Conservation (phyloP, 192 early-diverging fungal genomes). For the Phycomyces nitens region DNA sequence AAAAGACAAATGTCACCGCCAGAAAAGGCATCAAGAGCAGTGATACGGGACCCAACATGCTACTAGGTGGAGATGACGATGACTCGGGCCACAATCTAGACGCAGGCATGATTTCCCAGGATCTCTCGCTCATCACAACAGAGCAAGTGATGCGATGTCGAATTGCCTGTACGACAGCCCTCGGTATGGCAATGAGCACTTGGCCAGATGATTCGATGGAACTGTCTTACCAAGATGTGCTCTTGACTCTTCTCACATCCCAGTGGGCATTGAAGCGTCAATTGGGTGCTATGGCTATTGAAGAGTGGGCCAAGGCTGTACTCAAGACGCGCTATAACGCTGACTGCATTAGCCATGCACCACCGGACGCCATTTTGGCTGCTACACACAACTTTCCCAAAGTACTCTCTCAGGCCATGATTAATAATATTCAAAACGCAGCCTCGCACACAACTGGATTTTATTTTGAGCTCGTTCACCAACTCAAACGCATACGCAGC, state of each 20-base stretch:
- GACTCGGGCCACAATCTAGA: slow-evolving; percentile 72
- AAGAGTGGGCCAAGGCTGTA: slow-evolving; percentile 73
- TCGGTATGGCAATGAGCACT: slow-evolving; percentile 69
- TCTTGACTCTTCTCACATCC: slow-evolving; percentile 63
- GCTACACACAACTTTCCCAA: slow-evolving; percentile 45
- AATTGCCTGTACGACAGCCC: slow-evolving; percentile 66
- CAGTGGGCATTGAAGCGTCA: slow-evolving; percentile 76
- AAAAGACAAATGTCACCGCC: slow-evolving; percentile 13
- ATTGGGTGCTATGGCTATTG: slow-evolving; percentile 69
- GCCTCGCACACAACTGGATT: slow-evolving; percentile 40
- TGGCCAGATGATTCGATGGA: slow-evolving; percentile 54
- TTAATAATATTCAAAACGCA: slow-evolving; percentile 48
- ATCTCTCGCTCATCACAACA: slow-evolving; percentile 74
- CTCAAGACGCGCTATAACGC: slow-evolving; percentile 25
- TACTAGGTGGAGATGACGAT: slow-evolving; percentile 25
- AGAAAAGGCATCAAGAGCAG: slow-evolving; percentile 1
- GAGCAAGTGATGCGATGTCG: slow-evolving; percentile 82
- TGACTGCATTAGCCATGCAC: slow-evolving; percentile 30
- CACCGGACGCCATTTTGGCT: slow-evolving; percentile 30
- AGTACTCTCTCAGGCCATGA: slow-evolving; percentile 53
- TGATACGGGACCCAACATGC: slow-evolving; percentile 11
- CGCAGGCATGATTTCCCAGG: slow-evolving; percentile 86
- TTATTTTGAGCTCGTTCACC: slow-evolving; percentile 61
- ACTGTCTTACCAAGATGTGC: slow-evolving; percentile 44
- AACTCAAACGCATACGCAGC: slow-evolving; percentile 58